Evolutionary conservation across 2,329 filamentous ascomycete genomes (phyloP).

Genomic region (Pseudogymnoascus sp.): DNA sequence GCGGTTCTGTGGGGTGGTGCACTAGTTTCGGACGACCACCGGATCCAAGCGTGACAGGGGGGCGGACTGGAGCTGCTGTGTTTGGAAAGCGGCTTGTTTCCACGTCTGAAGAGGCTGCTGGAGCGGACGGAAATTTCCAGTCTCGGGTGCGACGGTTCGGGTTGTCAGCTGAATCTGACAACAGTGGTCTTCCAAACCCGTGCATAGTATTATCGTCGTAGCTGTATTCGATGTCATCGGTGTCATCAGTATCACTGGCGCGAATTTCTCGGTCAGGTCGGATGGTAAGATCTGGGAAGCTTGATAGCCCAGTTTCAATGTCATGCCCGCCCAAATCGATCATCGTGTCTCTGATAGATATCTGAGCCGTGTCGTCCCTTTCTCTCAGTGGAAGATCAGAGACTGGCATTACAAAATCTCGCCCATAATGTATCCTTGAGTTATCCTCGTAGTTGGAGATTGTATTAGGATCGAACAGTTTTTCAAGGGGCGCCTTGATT

Average conservation of each 20-base stretch:
- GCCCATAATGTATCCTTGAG: slow-evolving; percentile 51
- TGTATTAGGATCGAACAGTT: slow-evolving; percentile 59
- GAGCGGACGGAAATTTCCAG: slow-evolving; percentile 50
- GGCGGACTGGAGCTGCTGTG: slow-evolving; percentile 27
- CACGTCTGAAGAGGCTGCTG: slow-evolving; percentile 45
- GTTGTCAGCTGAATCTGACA: slow-evolving; percentile 51
- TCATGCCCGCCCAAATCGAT: slow-evolving; percentile 56
- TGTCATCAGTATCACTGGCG: slow-evolving; percentile 14
- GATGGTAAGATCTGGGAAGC: slow-evolving; percentile 55
- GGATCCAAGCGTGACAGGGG: slow-evolving; percentile 23
- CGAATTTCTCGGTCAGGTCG: slow-evolving; percentile 23
- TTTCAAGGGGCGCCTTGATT: slow-evolving; percentile 52
- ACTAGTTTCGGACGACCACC: slow-evolving; percentile 38
- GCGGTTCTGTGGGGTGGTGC: slow-evolving; percentile 45
- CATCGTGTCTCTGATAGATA: slow-evolving; percentile 50
- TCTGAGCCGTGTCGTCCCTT: slow-evolving; percentile 45
- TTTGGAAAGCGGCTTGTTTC: slow-evolving; percentile 46
- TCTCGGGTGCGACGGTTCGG: slow-evolving; percentile 44
- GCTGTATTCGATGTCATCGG: slow-evolving; percentile 17
- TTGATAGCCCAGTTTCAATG: slow-evolving; percentile 46
- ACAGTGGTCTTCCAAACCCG: slow-evolving; percentile 42
- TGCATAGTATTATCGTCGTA: slow-evolving; percentile 15
- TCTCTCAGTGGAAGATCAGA: slow-evolving; percentile 48
- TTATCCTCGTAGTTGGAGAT: slow-evolving; percentile 58
- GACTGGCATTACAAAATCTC: slow-evolving; percentile 31